Percentiles rank a stretch among this genome's conserved stretches.
Conservation (phyloP, 306 rosid genomes). For the Dalbergia cochinchinensis region DNA sequence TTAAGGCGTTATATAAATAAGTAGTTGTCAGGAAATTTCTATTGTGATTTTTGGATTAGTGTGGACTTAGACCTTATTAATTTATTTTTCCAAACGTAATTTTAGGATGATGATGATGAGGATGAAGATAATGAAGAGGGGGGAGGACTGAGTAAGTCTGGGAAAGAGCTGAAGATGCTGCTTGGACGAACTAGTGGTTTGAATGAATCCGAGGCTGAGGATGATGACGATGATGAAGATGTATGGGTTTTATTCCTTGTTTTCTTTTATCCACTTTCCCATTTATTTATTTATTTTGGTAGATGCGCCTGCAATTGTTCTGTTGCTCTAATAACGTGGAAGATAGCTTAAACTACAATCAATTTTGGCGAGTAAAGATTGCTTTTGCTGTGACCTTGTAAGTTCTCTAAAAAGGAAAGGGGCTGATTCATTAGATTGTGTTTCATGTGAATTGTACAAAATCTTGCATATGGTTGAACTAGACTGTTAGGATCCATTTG, state of each 20-base stretch:
- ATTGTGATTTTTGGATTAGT: constrained; percentile 1
- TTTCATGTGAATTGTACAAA: constrained; percentile 26
- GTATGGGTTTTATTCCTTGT: constrained; percentile 45
- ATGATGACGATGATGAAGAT: constrained; percentile 70
- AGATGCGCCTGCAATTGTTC: neutral
- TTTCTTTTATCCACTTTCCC: neutral
- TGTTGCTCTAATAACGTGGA: neutral
- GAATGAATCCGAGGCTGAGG: constrained; percentile 81
- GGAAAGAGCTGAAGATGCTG: constrained; percentile 86
- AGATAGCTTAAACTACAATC: constrained; percentile 14
- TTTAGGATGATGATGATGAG: constrained; percentile 77
- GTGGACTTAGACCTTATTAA: neutral
- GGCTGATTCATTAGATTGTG: constrained; percentile 6
- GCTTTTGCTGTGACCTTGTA: constrained; percentile 8
- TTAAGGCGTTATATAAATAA: neutral
- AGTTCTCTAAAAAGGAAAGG: constrained; percentile 11
- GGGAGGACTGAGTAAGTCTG: constrained; percentile 85
- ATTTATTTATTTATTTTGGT: constrained; percentile 10
- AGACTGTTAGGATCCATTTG: too few species aligned
- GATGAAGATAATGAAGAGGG: constrained; percentile 76
- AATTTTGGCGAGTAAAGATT: neutral
- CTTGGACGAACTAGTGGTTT: constrained; percentile 75
- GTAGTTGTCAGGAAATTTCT: neutral
- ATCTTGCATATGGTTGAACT: constrained; percentile 20
- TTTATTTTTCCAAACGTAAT: constrained; percentile 23